A percentile compares a stretch with the other conserved stretches of the same genome.
Evolutionary conservation across 1,284 basidiomycete genomes (phyloP).

Genomic region (Blastosporella zonata): DNA sequence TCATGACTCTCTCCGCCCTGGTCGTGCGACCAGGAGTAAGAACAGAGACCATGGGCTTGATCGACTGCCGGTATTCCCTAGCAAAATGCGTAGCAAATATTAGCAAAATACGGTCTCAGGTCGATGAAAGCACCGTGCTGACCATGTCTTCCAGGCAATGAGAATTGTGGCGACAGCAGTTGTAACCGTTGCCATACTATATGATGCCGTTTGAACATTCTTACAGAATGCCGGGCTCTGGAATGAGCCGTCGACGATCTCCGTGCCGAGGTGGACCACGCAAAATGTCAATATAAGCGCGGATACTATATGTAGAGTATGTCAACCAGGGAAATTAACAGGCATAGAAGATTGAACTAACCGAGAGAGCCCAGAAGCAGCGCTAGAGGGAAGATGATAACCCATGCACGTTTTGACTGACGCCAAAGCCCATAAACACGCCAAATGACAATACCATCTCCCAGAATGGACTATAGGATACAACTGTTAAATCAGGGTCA

Average conservation of each 20-base stretch:
- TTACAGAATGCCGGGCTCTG: constrained; percentile 12
- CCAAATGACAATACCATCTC: constrained; percentile 11
- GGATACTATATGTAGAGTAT: neutral
- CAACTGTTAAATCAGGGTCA: neutral
- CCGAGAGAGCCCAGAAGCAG: constrained; percentile 7
- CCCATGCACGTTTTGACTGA: neutral
- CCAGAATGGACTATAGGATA: neutral
- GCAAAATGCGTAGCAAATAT: neutral
- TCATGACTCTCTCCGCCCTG: constrained; percentile 9
- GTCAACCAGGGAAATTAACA: neutral
- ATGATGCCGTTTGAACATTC: constrained; percentile 7
- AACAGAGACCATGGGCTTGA: constrained; percentile 6
- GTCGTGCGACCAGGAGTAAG: neutral
- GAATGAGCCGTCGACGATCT: constrained; percentile 8
- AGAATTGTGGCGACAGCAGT: constrained; percentile 13
- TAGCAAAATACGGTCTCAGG: neutral
- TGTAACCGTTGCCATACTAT: constrained; percentile 11
- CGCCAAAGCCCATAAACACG: constrained; percentile 9
- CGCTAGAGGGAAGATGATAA: constrained; percentile 1
- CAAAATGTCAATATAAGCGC: constrained; percentile 5
- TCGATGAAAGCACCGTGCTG: neutral
- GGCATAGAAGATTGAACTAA: neutral
- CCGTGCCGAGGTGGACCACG: constrained; percentile 3
- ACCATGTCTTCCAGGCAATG: constrained; percentile 13
- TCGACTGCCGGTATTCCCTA: constrained; percentile 14